A percentile compares a stretch with the other conserved stretches of the same genome.
Conservation (phyloP, 1,284 basidiomycete genomes). For the Cutaneotrichosporon sp. region DNA sequence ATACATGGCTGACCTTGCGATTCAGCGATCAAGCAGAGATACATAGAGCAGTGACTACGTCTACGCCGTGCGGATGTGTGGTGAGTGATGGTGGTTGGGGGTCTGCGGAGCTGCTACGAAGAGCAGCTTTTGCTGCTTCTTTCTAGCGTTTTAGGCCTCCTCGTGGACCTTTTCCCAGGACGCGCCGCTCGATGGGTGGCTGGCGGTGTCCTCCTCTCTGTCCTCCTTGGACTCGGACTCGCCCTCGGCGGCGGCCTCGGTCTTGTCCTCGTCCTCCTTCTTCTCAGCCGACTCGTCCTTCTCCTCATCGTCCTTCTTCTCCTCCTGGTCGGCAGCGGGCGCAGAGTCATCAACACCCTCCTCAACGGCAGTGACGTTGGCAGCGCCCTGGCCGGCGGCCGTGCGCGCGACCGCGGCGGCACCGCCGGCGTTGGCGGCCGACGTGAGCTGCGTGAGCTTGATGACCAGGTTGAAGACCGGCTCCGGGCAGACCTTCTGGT, state of each 20-base stretch:
- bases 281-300: neutral
- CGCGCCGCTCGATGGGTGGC: conserved; percentile 11
- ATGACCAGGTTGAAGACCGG: conserved; percentile 86
- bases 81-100: neutral
- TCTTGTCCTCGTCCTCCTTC: conserved; percentile 4
- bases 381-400: conserved; percentile 3
- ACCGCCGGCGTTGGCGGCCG: conserved; percentile 12
- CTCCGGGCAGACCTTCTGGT: conserved; percentile 83
- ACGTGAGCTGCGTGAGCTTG: conserved; percentile 59
- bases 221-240: conserved; percentile 6
- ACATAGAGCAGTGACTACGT: conserved; percentile 4
- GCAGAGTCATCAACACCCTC: conserved; percentile 9
- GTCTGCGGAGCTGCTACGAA: too few relatives aligned
- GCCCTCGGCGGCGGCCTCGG: conserved; percentile 1
- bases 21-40: neutral
- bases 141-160: conserved; percentile 6
- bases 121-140: neutral
- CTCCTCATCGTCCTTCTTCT: conserved; percentile 6
- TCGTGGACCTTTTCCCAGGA: conserved; percentile 17
- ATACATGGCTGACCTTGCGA: too few relatives aligned
- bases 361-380: conserved; percentile 5
- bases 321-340: conserved; percentile 5
- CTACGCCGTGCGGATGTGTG: neutral
- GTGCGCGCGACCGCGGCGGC: conserved; percentile 3
- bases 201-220: conserved; percentile 3